These are phyloP conservation scores for Irpex lacteus DNA, from an alignment of 1,284 basidiomycete genomes.

Conservation along the genomic window DNA sequence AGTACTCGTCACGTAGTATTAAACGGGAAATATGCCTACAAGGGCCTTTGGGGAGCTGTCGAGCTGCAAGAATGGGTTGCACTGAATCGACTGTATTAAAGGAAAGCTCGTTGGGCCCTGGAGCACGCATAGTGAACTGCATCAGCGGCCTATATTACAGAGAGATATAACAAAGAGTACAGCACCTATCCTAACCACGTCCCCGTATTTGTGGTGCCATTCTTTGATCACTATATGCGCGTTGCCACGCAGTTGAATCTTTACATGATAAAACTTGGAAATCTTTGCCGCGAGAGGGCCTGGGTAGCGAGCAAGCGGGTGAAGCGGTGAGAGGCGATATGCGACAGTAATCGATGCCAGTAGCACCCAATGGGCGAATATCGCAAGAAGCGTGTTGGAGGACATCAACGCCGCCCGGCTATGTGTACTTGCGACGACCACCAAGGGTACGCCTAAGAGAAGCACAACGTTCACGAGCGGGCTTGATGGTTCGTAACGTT, in stretches of 20 bases:
- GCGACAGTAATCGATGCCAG: background rate
- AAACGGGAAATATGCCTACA: conserved; percentile 5
- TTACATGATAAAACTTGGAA: conserved; percentile 15
- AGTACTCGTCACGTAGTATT: background rate
- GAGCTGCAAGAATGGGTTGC: conserved; percentile 11
- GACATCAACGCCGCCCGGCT: background rate
- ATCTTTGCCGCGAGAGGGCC: conserved; percentile 10
- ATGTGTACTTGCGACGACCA: background rate
- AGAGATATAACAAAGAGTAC: background rate
- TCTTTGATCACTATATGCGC: conserved; percentile 10
- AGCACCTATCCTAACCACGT: background rate
- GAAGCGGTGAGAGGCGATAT: background rate
- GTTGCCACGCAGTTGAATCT: conserved; percentile 3
- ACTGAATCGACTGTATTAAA: conserved; percentile 14
- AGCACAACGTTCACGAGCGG: background rate
- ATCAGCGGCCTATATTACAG: background rate
- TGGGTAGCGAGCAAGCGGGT: background rate
- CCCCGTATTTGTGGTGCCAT: conserved; percentile 17
- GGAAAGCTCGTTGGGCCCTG: conserved; percentile 21
- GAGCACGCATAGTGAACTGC: background rate
- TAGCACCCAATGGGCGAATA: background rate
- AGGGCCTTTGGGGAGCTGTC: conserved; percentile 14
- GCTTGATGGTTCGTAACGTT: conserved; percentile 2
- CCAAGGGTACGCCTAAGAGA: background rate
- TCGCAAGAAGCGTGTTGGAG: background rate